These are phyloP conservation scores for Clitoria ternatea DNA, from an alignment of 306 rosid genomes.

Conservation along the genomic window DNA sequence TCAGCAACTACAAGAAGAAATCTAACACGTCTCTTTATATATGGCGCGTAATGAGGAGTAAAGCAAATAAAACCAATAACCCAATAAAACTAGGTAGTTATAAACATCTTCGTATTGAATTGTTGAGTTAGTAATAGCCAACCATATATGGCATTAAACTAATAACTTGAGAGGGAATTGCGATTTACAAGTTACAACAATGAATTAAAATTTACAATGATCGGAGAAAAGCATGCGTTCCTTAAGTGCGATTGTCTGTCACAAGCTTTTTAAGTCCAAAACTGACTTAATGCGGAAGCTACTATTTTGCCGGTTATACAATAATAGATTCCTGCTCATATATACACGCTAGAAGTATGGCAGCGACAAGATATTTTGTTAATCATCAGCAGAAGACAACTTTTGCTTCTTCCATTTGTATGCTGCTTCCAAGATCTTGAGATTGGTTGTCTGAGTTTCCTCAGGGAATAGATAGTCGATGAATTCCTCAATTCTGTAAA, in stretches of 20 bases:
- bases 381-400: slow-evolving; percentile 46
- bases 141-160: not conserved
- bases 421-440: slow-evolving; percentile 95
- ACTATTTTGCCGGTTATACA: not conserved
- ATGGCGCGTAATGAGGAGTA: no score
- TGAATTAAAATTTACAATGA: not conserved
- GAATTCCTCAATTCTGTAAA: slow-evolving; percentile 77
- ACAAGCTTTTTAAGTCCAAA: not conserved
- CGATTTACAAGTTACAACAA: not conserved
- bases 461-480: slow-evolving; percentile 81
- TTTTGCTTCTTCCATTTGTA: slow-evolving; percentile 91
- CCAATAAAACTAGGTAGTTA: not conserved
- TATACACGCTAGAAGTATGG: not conserved
- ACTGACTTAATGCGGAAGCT: slow-evolving; percentile 9
- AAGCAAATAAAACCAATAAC: no score
- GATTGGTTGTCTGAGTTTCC: slow-evolving; percentile 81
- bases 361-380: not conserved
- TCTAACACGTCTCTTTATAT: no score
- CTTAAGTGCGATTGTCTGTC: slow-evolving; percentile 5
- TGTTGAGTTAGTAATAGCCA: not conserved
- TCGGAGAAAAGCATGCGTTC: no score
- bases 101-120: not conserved
- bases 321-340: not conserved
- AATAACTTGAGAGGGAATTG: not conserved
- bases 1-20: no score